Base-by-base conservation (phyloP, 1,284 basidiomycete genomes). In the Cryptococcus sp. region DNA sequence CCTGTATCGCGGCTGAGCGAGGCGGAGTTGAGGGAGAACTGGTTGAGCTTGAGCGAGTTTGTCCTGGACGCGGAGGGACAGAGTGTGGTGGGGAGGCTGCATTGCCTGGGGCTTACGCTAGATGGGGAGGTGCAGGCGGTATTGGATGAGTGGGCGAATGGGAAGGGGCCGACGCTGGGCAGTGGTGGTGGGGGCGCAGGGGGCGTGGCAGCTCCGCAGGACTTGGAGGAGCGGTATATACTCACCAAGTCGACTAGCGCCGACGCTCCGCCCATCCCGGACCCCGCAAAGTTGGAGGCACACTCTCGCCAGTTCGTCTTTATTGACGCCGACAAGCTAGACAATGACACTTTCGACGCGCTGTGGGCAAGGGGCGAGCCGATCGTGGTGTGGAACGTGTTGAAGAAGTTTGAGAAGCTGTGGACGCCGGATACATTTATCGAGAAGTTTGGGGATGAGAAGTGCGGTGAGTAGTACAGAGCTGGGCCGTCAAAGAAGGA, bases 1-100 rank as follows among this genome's bases (percentile, higher is more conserved):
- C 87, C 92, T 1, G 84, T 93, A 68, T 87, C 89, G 4, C 80
- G 89, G 40, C 90, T 92, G 68, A 82, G 82, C 53, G 79, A 80
- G 54, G 75, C 78, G 2, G 88, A 91, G 70, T 78, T 93, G 16
- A 80, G 80, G 11, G 77, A 81, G 11, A 68, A 77, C 50, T 77
- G 75, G 73, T 37, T 65, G 11, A 68, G 59, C 4, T 58, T 77
- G 11, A 57, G 60, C 35, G 61, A 69, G 21, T 70, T 65, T 50
- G 70, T 69, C 0, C 56, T 74, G 4, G 45, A 46, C 16, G 24
- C 15, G 20, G 45, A 46, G 16, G 20, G n/a, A 20, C 15, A 42
- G 39, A 51, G 8, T 43, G 40, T 21, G 40, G 21, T 8, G n/a
- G 40, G 16, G 21, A 43, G 16, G 13, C 21, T 43, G 40, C 16